Evolutionary conservation across 1,284 basidiomycete genomes (phyloP), one percentile per base, ranked within the genome.

Genomic region (Trametes hirsuta): DNA sequence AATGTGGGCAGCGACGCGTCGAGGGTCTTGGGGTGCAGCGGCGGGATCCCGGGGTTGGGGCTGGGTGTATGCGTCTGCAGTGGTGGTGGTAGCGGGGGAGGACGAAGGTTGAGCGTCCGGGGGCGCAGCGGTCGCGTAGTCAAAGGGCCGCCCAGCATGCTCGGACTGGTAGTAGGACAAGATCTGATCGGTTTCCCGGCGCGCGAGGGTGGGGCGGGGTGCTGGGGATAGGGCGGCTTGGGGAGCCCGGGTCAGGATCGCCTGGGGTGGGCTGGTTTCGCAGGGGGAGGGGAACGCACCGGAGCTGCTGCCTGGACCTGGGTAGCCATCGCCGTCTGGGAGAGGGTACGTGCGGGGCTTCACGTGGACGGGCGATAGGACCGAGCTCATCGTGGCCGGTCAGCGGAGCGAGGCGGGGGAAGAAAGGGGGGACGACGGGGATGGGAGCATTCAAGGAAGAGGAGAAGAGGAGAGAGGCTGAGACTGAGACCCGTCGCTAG

Each of bases 101-200:
- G 58, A 30, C 25, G 50, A 44, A 35, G 6, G 47, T 18, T 56
- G 57, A 11, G 61, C 48, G 47, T 57, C 55, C 45, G 55, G 61
- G 51, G 65, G 53, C 59, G 63, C 61, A 62, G 61, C 61, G 46
- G 63, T 53, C 53, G 61, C 55, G 67, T 68, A 67, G 54, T 59
- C 53, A 37, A 59, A 55, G 14, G 66, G 49, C 46, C 65, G 70
- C 18, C 72, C 72, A 62, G 72, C 71, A 62, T 66, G 69, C 59
- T 74, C 72, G 40, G 72, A 72, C 62, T 73, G 71, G 62, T 74
- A 74, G 56, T 74, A 74, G 21, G 72, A 74, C 34, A 74, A 68
- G 36, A 74, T 74, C 36, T 71, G 66, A 64, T 74, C 72, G 41
- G 72, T 71, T 9, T 74, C 72, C 47, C 69, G 69, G 35, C 69